A percentile compares a stretch with the other conserved stretches of the same genome.
phyloP scores from a whole-genome alignment of 164 flowering plant species.

The Cinnamomum micranthum region DNA sequence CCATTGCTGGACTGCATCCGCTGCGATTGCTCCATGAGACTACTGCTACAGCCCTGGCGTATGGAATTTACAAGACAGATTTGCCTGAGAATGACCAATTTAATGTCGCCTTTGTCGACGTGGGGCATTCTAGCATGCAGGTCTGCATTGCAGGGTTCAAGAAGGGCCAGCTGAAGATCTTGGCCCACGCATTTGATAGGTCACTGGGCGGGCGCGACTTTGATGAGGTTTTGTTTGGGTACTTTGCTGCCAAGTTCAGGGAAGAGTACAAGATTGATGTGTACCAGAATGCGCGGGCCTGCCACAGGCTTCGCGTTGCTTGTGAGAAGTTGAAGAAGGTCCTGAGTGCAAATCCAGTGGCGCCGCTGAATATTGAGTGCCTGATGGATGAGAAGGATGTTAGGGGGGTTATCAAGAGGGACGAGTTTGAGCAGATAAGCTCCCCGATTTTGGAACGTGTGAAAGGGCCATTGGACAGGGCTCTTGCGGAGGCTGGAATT shows the following conservation, averaged over 20 bases:
- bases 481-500: conserved; percentile 75
- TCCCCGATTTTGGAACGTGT: conserved; percentile 80
- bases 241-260: conserved; percentile 74
- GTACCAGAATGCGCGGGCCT: conserved; percentile 72
- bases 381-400: conserved; percentile 98
- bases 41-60: conserved; percentile 85
- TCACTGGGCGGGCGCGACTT: conserved; percentile 84
- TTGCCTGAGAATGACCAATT: conserved; percentile 76
- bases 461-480: conserved; percentile 70
- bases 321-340: conserved; percentile 88
- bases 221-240: conserved; percentile 76
- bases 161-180: conserved; percentile 73
- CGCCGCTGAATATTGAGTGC: conserved; percentile 88
- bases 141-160: conserved; percentile 85
- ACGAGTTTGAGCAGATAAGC: conserved; percentile 78
- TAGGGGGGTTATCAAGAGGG: conserved; percentile 74
- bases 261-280: conserved; percentile 82
- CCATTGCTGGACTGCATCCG: conserved; percentile 86
- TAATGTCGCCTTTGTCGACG: conserved; percentile 83
- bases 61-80: conserved; percentile 93
- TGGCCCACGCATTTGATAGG: conserved; percentile 73
- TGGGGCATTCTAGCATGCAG: conserved; percentile 90
- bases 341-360: conserved; percentile 86
- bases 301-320: conserved; percentile 62
- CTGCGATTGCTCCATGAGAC: conserved; percentile 76